A percentile compares a stretch with the other conserved stretches of the same genome.
Evolutionary conservation across 2,329 filamentous ascomycete species (phyloP).

Genomic region (Botrytis hyacinthi): DNA sequence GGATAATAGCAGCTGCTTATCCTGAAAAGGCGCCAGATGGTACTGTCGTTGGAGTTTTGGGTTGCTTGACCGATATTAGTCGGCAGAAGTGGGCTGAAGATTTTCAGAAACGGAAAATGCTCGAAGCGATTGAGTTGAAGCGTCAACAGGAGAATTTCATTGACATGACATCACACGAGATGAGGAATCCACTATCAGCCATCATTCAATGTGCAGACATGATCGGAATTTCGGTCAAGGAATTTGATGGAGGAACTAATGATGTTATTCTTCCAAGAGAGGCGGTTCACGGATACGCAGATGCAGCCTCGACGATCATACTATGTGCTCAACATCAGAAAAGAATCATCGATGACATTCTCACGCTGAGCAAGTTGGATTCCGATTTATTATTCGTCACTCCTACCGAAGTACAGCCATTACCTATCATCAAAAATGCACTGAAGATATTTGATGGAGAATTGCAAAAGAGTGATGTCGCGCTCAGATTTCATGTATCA

Average conservation of each 20-base stretch:
- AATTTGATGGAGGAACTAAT: constrained; percentile 59
- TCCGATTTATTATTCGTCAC: constrained; percentile 69
- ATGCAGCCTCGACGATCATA: constrained; percentile 78
- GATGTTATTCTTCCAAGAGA: constrained; percentile 55
- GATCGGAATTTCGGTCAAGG: constrained; percentile 48
- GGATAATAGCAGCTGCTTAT: constrained; percentile 75
- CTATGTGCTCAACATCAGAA: constrained; percentile 73
- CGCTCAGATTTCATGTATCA: constrained; percentile 62
- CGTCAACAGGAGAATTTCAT: constrained; percentile 79
- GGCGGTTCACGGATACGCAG: constrained; percentile 57
- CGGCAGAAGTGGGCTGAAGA: constrained; percentile 71
- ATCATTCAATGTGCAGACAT: constrained; percentile 71
- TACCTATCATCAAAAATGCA: constrained; percentile 64
- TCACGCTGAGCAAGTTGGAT: constrained; percentile 68
- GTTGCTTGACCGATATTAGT: constrained; percentile 81
- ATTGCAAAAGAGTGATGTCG: constrained; percentile 65
- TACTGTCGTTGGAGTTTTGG: constrained; percentile 70
- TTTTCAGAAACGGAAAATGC: constrained; percentile 44
- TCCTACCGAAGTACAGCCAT: constrained; percentile 65
- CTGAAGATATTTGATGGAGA: constrained; percentile 79
- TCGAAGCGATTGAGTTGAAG: constrained; percentile 56
- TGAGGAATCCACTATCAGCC: constrained; percentile 70
- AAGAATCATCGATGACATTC: constrained; percentile 65
- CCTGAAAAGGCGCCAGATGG: constrained; percentile 64
- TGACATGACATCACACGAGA: constrained; percentile 70